phyloP scores from a whole-genome alignment of 1,284 basidiomycete species.

The Blastosporella zonata region DNA sequence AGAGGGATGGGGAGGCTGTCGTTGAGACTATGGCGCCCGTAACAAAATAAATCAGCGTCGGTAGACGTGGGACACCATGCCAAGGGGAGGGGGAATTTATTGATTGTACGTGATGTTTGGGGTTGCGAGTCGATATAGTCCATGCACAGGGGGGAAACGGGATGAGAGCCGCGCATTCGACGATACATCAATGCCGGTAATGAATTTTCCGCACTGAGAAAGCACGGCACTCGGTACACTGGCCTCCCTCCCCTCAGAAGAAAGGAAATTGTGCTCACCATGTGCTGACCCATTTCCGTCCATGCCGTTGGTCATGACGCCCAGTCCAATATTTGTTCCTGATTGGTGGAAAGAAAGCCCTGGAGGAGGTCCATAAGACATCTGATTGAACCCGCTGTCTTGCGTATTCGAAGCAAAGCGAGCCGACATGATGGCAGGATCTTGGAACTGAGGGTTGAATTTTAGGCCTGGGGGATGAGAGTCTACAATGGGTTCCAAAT shows the following conservation, averaged over 20 bases:
- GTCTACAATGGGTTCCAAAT: constrained; percentile 1
- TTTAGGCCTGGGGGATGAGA: constrained; percentile 12
- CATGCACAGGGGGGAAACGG: constrained; percentile 24
- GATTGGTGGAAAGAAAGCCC: constrained; percentile 44
- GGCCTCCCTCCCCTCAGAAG: constrained; percentile 70
- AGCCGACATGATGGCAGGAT: constrained; percentile 82
- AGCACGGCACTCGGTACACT: constrained; percentile 79
- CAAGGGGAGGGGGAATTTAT: constrained; percentile 38
- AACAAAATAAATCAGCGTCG: constrained; percentile 52
- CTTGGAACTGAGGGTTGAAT: constrained; percentile 47
- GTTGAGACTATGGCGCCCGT: constrained; percentile 40
- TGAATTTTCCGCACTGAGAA: constrained; percentile 77
- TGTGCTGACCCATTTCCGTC: constrained; percentile 44
- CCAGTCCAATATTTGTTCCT: constrained; percentile 10
- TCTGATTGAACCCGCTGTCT: constrained; percentile 26
- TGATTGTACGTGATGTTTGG: constrained; percentile 26
- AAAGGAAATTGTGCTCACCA: constrained; percentile 62
- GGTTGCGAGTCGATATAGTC: constrained; percentile 29
- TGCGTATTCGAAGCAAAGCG: constrained; percentile 48
- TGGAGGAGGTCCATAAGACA: constrained; percentile 60
- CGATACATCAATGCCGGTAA: constrained; percentile 56
- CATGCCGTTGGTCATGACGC: constrained; percentile 12
- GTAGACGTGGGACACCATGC: constrained; percentile 39
- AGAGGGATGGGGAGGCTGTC: constrained; percentile 47
- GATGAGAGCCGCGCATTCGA: constrained; percentile 33